A percentile compares a stretch with the other conserved stretches of the same genome.
Conservation (phyloP, 2,329 filamentous ascomycete genomes). For the Colletotrichum gloeosporioides region DNA sequence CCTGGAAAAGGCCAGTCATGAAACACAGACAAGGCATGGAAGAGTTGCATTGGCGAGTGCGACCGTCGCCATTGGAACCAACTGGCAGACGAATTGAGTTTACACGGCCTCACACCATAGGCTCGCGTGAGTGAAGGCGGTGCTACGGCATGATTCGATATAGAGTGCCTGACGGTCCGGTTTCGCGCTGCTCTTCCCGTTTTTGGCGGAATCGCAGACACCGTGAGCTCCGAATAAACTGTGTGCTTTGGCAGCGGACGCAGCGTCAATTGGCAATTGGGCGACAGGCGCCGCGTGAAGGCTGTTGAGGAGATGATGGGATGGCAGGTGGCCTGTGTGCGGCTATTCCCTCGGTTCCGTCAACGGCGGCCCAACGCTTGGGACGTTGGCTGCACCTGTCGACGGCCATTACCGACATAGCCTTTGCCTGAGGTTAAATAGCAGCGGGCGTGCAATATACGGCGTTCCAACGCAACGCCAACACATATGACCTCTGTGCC, state of each 20-base stretch:
- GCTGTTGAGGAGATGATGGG: background rate
- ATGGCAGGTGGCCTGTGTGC: slow-evolving; percentile 3
- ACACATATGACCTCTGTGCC: background rate
- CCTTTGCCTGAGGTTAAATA: background rate
- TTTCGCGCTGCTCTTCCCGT: background rate
- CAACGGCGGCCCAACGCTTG: background rate
- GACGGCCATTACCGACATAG: background rate
- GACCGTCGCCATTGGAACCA: background rate
- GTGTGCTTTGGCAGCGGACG: background rate
- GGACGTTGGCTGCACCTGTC: background rate
- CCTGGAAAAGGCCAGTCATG: background rate
- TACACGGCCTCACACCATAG: background rate
- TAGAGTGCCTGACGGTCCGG: background rate
- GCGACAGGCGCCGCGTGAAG: background rate
- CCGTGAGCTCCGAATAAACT: background rate
- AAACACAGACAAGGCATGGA: background rate
- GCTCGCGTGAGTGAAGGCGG: background rate
- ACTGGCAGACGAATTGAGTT: background rate
- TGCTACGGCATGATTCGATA: background rate
- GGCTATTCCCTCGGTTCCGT: background rate
- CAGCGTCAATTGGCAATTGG: background rate
- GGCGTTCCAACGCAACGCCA: background rate
- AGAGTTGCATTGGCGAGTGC: background rate
- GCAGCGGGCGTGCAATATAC: background rate
- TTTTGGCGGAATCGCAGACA: background rate